A percentile compares a stretch with the other conserved stretches of the same genome.
Conservation (phyloP, 345 rosid species). For the Punica granatum region DNA sequence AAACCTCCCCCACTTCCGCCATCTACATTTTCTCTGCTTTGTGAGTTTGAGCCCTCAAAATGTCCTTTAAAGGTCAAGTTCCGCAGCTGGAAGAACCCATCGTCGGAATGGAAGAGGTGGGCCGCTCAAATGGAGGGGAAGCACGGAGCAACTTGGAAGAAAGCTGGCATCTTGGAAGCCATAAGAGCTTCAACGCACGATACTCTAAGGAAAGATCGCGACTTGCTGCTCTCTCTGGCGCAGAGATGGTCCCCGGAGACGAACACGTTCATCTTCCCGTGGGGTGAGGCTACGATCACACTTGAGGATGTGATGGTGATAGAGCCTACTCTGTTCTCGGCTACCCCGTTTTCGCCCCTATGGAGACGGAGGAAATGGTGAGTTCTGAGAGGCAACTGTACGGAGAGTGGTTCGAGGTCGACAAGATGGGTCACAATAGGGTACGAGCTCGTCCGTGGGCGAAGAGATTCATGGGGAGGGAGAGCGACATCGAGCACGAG, state of each 20-base stretch:
- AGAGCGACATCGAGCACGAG: conserved; percentile 31
- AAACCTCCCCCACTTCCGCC: conserved; percentile 12
- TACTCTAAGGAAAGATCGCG: conserved; percentile 9
- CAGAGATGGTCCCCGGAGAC: conserved; percentile 45
- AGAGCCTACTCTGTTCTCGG: conserved; percentile 42
- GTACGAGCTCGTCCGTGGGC: not conserved
- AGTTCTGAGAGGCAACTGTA: conserved; percentile 10
- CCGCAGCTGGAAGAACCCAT: conserved; percentile 25
- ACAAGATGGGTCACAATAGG: not conserved
- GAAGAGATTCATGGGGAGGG: conserved; percentile 20
- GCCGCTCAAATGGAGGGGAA: conserved; percentile 23
- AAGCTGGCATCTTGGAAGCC: conserved; percentile 42
- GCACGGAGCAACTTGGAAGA: conserved; percentile 25
- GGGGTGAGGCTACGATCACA: conserved; percentile 51
- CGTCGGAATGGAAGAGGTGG: conserved; percentile 33
- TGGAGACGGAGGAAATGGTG: conserved; percentile 9
- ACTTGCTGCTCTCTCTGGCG: conserved; percentile 25
- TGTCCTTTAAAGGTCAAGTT: conserved; percentile 16
- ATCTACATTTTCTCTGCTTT: conserved; percentile 2
- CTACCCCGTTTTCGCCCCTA: conserved; percentile 23
- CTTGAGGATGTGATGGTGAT: conserved; percentile 40
- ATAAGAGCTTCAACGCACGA: conserved; percentile 23
- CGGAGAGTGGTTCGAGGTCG: not conserved
- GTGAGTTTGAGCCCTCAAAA: conserved; percentile 4
- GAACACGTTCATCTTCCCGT: conserved; percentile 35